A percentile compares a stretch with the other conserved stretches of the same genome.
These are phyloP conservation scores for Sphenostylis stenocarpa DNA, from an alignment of 306 rosid species.

Conservation along the genomic window DNA sequence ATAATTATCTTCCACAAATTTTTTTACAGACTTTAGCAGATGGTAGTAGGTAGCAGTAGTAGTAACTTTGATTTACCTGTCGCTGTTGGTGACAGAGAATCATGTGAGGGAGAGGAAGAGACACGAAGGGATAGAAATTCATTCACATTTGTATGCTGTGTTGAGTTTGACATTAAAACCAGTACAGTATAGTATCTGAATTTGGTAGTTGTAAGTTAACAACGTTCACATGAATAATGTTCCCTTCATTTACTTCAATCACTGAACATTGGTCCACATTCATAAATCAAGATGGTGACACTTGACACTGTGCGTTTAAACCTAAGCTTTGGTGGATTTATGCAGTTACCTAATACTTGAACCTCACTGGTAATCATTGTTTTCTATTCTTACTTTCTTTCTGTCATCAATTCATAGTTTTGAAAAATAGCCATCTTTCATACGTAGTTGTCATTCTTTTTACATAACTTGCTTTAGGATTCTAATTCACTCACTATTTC, in stretches of 20 bases:
- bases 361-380: background rate
- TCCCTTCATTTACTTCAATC: slow-evolving; percentile 89
- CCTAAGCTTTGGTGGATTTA: background rate
- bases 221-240: slow-evolving; percentile 94
- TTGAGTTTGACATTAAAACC: slow-evolving; percentile 60
- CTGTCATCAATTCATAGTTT: background rate
- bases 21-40: background rate
- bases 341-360: background rate
- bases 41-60: background rate
- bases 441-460: background rate
- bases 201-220: slow-evolving; percentile 83
- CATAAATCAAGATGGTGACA: slow-evolving; percentile 70
- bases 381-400: background rate
- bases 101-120: slow-evolving; percentile 44
- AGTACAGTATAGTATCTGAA: slow-evolving; percentile 55
- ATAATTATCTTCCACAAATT: too few relatives aligned
- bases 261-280: slow-evolving; percentile 75
- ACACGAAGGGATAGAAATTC: slow-evolving; percentile 41
- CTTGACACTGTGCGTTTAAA: slow-evolving; percentile 31
- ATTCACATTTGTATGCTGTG: slow-evolving; percentile 40
- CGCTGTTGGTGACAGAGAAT: slow-evolving; percentile 40
- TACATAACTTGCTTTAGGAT: background rate
- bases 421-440: background rate
- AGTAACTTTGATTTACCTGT: slow-evolving; percentile 27
- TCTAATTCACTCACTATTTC: background rate